These are phyloP conservation scores for Plantago rigida DNA, from an alignment of 305 asterid species.

Conservation along the genomic window DNA sequence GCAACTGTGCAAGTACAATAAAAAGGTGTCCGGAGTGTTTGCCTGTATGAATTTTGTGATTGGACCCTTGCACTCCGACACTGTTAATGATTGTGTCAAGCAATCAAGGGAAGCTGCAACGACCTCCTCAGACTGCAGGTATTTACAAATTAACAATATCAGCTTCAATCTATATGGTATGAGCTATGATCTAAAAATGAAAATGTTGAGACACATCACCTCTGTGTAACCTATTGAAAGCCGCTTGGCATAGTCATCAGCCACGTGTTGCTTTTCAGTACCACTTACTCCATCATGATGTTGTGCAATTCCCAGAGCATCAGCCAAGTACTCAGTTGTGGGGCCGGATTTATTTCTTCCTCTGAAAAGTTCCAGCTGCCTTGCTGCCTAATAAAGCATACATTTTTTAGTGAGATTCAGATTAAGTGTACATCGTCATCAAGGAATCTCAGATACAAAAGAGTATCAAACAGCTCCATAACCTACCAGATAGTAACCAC, in stretches of 20 bases:
- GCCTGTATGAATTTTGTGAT: constrained; percentile 59
- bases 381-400: constrained; percentile 55
- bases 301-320: constrained; percentile 71
- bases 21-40: constrained; percentile 21
- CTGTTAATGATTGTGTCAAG: constrained; percentile 44
- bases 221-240: constrained; percentile 70
- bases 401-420: constrained; percentile 19
- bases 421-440: constrained; percentile 21
- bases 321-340: constrained; percentile 58
- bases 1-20: too few species aligned
- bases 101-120: constrained; percentile 73
- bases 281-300: constrained; percentile 92
- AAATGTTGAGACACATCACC: constrained; percentile 32
- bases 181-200: background rate
- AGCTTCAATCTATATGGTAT: constrained; percentile 3
- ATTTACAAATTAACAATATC: constrained; percentile 20
- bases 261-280: constrained; percentile 72
- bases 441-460: background rate
- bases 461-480: constrained; percentile 21
- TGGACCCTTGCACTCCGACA: constrained; percentile 44
- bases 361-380: constrained; percentile 55
- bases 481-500: constrained; percentile 83
- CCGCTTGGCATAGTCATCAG: constrained; percentile 71
- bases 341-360: constrained; percentile 54
- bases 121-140: constrained; percentile 60